Conservation (phyloP, 2,329 filamentous ascomycete species). For the Balansia obtecta region DNA sequence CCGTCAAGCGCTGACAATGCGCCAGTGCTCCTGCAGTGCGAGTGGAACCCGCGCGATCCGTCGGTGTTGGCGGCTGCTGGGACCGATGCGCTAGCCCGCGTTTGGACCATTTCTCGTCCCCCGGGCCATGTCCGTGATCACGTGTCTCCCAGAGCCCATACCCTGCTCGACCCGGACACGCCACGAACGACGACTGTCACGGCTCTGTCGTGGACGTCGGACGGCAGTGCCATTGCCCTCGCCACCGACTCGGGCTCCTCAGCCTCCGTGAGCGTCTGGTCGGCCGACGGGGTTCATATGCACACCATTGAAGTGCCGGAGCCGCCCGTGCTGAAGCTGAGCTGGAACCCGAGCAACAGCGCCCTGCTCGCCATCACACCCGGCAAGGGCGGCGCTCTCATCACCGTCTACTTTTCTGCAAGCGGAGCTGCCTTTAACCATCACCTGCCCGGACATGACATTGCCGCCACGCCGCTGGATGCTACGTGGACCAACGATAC, state of each 20-base stretch:
- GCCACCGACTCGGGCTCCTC: conserved; percentile 40
- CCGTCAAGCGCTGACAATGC: conserved; percentile 33
- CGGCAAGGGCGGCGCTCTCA: conserved; percentile 37
- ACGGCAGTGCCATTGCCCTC: conserved; percentile 43
- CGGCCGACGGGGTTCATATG: conserved; percentile 36
- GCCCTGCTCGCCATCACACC: conserved; percentile 46
- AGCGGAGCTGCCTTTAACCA: conserved; percentile 34
- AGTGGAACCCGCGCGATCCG: conserved; percentile 55
- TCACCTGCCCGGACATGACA: conserved; percentile 35
- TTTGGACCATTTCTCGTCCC: conserved; percentile 51
- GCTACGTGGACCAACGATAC: conserved; percentile 46
- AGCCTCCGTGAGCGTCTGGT: conserved; percentile 45
- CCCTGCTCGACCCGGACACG: conserved; percentile 40
- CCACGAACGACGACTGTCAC: conserved; percentile 41
- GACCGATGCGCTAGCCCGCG: conserved; percentile 56
- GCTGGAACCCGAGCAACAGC: conserved; percentile 45
- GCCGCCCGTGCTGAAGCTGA: conserved; percentile 48
- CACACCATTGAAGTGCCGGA: conserved; percentile 45
- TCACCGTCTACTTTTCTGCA: conserved; percentile 40
- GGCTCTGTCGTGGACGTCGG: conserved; percentile 47
- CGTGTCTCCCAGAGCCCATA: conserved; percentile 24
- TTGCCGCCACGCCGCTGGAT: conserved; percentile 40
- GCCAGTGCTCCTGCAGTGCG: conserved; percentile 54
- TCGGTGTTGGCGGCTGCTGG: conserved; percentile 55
- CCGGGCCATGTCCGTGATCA: conserved; percentile 27